Percentiles rank a stretch among this genome's conserved stretches.
These are phyloP conservation scores for Magnaporthales sp. DNA, from an alignment of 2,329 filamentous ascomycete genomes.

Conservation along the genomic window DNA sequence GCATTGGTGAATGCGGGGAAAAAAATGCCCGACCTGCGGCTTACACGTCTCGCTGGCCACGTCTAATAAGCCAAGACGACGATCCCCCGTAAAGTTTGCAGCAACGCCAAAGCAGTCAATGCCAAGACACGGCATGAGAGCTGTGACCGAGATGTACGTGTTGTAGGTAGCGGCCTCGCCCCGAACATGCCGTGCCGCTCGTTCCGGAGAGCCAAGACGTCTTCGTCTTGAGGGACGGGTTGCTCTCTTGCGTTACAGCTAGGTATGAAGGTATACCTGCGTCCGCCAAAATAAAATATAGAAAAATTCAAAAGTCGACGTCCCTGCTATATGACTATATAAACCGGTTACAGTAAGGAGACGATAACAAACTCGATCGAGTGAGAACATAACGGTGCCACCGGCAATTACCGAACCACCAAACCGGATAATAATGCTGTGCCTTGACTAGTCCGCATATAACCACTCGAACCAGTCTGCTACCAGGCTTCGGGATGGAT, in stretches of 20 bases:
- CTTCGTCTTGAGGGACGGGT: not conserved
- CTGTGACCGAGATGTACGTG: not conserved
- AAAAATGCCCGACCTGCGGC: not conserved
- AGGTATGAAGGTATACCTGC: too few relatives aligned
- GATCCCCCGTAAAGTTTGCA: not conserved
- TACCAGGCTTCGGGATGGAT: not conserved
- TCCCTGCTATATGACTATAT: too few relatives aligned
- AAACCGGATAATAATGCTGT: not conserved
- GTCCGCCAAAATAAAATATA: too few relatives aligned
- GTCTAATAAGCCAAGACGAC: not conserved
- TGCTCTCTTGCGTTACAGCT: too few relatives aligned
- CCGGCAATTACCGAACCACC: not conserved
- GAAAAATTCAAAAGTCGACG: too few relatives aligned
- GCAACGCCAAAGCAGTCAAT: not conserved
- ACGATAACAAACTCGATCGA: not conserved
- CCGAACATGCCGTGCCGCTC: not conserved
- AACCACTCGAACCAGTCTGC: too few relatives aligned
- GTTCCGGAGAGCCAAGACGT: not conserved
- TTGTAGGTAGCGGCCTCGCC: not conserved
- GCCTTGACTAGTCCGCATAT: not conserved
- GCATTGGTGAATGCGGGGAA: not conserved
- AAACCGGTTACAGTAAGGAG: not conserved
- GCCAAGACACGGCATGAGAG: not conserved
- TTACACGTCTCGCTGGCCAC: not conserved
- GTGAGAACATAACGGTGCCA: not conserved